Percentiles rank a stretch among this genome's conserved stretches.
Evolutionary conservation across 768 basidiomycete genomes (phyloP).

Genomic region (Trichaptum fuscoviolaceum): DNA sequence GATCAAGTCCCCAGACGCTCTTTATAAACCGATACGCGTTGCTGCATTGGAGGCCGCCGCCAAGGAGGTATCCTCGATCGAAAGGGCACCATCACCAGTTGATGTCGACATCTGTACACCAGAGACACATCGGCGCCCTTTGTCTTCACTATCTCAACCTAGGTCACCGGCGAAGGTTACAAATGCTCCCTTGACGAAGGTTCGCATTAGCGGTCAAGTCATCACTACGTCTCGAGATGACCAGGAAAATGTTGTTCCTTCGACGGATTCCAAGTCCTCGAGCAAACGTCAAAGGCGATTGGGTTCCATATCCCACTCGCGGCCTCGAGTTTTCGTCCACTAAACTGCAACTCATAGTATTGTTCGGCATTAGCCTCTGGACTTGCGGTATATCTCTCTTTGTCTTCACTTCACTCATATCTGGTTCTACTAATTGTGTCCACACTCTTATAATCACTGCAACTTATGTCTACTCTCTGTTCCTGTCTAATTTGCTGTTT

Average conservation of each 20-base stretch:
- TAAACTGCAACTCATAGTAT: neutral
- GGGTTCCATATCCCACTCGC: neutral
- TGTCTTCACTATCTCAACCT: neutral
- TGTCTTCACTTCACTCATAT: no score
- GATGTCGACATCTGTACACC: no score
- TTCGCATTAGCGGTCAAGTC: neutral
- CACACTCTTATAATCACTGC: no score
- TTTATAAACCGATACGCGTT: no score
- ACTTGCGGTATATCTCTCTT: no score
- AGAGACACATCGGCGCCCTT: neutral
- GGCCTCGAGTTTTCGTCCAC: neutral
- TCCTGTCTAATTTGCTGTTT: neutral
- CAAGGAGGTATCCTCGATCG: no score
- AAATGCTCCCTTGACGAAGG: neutral
- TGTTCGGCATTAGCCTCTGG: no score
- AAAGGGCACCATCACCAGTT: no score
- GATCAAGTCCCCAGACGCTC: no score
- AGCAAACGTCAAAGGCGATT: neutral
- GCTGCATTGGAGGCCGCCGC: no score
- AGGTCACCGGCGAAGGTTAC: neutral
- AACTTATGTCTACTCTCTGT: no score
- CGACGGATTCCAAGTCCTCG: neutral
- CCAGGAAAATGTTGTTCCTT: neutral
- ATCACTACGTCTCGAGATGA: neutral
- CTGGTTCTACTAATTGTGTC: no score